A percentile compares a stretch with the other conserved stretches of the same genome.
Evolutionary conservation across 2,329 filamentous ascomycete species (phyloP).

Genomic region (Pseudogymnoascus destructans): DNA sequence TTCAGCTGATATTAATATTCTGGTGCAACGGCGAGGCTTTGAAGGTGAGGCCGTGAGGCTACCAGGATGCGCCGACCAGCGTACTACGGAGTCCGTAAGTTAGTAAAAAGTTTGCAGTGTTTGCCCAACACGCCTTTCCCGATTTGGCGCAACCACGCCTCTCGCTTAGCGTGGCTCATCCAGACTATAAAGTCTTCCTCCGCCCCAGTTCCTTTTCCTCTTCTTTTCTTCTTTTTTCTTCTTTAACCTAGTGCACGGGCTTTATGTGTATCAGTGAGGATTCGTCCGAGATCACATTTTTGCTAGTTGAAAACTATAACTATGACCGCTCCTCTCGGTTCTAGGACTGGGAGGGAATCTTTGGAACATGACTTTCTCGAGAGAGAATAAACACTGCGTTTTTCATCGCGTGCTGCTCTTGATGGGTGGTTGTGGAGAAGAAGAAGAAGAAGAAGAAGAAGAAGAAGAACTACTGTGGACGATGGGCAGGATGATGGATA

Average conservation of each 20-base stretch:
- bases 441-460: constrained; percentile 17
- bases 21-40: not conserved
- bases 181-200: not conserved
- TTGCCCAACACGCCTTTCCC: not conserved
- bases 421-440: constrained; percentile 38
- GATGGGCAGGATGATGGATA: not conserved
- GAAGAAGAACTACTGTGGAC: not conserved
- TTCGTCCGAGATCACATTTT: constrained; percentile 77
- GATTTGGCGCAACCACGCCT: not conserved
- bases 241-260: constrained; percentile 33
- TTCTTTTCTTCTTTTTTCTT: constrained; percentile 10
- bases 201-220: not conserved
- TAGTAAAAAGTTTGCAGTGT: constrained; percentile 7
- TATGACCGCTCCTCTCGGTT: constrained; percentile 63
- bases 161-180: not conserved
- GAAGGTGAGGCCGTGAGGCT: not conserved
- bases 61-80: not conserved
- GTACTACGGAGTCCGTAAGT: no score
- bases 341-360: constrained; percentile 65
- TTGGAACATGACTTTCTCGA: constrained; percentile 42
- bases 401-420: constrained; percentile 40
- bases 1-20: not conserved
- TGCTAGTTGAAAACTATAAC: constrained; percentile 48
- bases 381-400: constrained; percentile 26
- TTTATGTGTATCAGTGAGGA: constrained; percentile 77